These are phyloP conservation scores for Neurospora terricola DNA, from an alignment of 495 filamentous ascomycete genomes.

Conservation along the genomic window DNA sequence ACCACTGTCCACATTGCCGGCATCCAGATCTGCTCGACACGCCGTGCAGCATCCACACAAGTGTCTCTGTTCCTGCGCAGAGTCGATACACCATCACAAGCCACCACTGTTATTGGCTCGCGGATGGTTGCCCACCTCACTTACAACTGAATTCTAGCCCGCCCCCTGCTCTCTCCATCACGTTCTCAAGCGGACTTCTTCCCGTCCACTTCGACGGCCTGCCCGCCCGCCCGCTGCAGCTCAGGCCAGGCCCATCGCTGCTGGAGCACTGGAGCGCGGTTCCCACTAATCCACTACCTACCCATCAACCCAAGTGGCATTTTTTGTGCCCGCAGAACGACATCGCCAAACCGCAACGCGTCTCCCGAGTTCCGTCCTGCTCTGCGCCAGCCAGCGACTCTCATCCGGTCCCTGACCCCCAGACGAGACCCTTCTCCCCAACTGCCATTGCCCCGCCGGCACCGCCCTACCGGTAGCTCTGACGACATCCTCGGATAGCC, in stretches of 20 bases:
- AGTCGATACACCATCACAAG: neutral
- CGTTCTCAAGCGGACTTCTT: neutral
- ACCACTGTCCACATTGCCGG: neutral
- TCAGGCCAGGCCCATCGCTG: neutral
- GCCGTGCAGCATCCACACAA: neutral
- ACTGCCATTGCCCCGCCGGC: constrained; percentile 11
- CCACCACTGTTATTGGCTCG: neutral
- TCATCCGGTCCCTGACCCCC: neutral
- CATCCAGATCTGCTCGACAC: neutral
- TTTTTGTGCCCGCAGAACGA: constrained; percentile 14
- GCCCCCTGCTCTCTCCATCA: neutral
- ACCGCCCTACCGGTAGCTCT: constrained; percentile 1
- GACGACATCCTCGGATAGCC: neutral
- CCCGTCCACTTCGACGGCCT: neutral
- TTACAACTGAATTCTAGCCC: neutral
- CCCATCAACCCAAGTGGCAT: constrained; percentile 6
- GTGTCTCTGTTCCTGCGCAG: neutral
- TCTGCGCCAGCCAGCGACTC: constrained; percentile 2
- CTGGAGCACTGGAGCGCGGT: neutral
- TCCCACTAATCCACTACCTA: constrained; percentile 1
- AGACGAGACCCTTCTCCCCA: constrained; percentile 4
- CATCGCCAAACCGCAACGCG: constrained; percentile 12
- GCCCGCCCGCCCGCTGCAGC: neutral
- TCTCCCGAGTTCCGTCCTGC: constrained; percentile 9
- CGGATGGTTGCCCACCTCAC: neutral